Evolutionary conservation across 345 rosid genomes (phyloP).

Genomic region (Euphorbia tirucalli): DNA sequence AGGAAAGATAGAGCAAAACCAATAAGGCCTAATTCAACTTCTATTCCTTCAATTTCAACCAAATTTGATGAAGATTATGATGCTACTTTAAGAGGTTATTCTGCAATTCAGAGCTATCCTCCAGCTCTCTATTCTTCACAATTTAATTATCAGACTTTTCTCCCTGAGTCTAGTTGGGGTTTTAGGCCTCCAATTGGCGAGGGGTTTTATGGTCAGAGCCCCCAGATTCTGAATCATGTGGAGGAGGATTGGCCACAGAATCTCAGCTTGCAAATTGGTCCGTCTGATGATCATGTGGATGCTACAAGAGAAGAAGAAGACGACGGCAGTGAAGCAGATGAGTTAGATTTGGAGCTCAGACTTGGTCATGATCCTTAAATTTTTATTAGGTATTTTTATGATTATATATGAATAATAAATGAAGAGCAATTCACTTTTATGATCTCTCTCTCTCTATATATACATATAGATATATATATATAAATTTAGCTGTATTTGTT

Average conservation of each 20-base stretch:
- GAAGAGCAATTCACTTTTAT: too few relatives aligned
- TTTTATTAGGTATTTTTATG: conserved; percentile 10
- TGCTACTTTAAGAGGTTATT: conserved; percentile 21
- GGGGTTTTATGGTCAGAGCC: conserved; percentile 25
- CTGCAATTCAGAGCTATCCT: conserved; percentile 22
- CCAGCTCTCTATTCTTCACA: too few relatives aligned
- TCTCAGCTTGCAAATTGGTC: conserved; percentile 22
- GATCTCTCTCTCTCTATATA: too few relatives aligned
- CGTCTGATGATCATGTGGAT: conserved; percentile 30
- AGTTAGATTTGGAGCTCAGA: conserved; percentile 31
- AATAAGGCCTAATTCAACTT: conserved; percentile 8
- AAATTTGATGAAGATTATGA: conserved; percentile 25
- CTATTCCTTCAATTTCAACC: too few relatives aligned
- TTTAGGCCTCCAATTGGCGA: conserved; percentile 23
- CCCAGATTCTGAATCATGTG: conserved; percentile 24
- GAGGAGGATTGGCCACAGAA: conserved; percentile 24
- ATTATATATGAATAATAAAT: background rate
- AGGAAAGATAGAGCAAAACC: conserved; percentile 28
- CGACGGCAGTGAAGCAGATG: conserved; percentile 18
- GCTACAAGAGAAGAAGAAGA: conserved; percentile 13
- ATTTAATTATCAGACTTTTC: too few relatives aligned
- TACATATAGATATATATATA: too few relatives aligned
- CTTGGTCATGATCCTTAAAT: conserved; percentile 25
- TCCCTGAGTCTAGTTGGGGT: conserved; percentile 15
- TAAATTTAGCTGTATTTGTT: too few relatives aligned